phyloP scores from a whole-genome alignment of 345 rosid genomes.

The Lepidium didymum region DNA sequence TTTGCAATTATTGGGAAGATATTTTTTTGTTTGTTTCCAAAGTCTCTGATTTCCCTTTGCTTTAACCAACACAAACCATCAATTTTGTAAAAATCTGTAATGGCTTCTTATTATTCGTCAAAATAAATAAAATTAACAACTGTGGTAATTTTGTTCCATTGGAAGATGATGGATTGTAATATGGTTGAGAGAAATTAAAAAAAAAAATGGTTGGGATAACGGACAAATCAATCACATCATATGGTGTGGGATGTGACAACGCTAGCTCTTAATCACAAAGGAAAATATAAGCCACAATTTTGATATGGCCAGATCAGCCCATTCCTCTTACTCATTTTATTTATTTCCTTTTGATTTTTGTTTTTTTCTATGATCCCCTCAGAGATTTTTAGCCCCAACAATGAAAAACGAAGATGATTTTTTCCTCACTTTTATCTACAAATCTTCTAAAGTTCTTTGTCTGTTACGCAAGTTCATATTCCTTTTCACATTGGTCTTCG shows the following conservation, averaged over 20 bases:
- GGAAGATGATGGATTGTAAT: not conserved
- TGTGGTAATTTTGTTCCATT: not conserved
- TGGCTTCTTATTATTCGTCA: not conserved
- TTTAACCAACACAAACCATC: not conserved
- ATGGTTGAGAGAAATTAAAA: conserved; percentile 13
- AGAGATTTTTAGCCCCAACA: not conserved
- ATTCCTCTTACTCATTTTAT: not conserved
- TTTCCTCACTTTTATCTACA: not conserved
- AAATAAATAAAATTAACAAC: not conserved
- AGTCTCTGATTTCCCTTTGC: not conserved
- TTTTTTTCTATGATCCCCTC: not conserved
- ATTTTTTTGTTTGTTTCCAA: not conserved
- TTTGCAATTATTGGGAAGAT: conserved; percentile 9
- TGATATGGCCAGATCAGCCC: conserved; percentile 23
- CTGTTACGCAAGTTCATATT: not conserved
- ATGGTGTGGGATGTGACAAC: conserved; percentile 22
- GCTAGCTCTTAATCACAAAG: not conserved
- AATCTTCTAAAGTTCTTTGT: not conserved
- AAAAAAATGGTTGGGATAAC: conserved; percentile 12
- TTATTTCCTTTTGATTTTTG: too few species aligned
- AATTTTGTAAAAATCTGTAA: not conserved
- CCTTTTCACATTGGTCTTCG: not conserved
- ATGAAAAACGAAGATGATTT: not conserved
- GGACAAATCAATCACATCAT: conserved; percentile 23
- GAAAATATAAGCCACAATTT: conserved; percentile 19